Conservation (phyloP, 2,329 filamentous ascomycete genomes). For the Monosporascus sp. region DNA sequence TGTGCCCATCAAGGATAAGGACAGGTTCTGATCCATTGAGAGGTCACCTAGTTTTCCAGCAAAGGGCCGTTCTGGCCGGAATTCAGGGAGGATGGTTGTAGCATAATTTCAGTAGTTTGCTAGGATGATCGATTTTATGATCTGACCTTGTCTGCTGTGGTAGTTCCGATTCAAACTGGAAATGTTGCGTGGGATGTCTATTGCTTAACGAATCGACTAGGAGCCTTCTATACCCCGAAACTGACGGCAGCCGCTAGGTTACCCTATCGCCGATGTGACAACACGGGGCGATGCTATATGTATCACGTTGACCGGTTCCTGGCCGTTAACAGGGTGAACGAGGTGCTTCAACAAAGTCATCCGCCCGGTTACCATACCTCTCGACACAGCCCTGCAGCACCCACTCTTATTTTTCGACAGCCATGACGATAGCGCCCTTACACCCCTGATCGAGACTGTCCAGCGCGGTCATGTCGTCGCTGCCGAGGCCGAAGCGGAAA, state of each 20-base stretch:
- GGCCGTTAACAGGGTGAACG: neutral
- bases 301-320: no score
- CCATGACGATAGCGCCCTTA: constrained; percentile 31
- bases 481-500: constrained; percentile 52
- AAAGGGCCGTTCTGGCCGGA: neutral
- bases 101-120: no score
- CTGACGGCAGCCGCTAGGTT: no score
- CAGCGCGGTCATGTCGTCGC: constrained; percentile 51
- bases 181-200: no score
- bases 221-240: no score
- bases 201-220: no score
- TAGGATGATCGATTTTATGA: no score
- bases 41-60: neutral
- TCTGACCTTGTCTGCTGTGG: no score
- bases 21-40: constrained; percentile 29
- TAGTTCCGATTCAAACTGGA: no score
- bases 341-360: neutral
- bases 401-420: constrained; percentile 14
- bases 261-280: no score
- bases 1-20: constrained; percentile 66
- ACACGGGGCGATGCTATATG: no score
- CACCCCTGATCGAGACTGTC: constrained; percentile 45
- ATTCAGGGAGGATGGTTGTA: no score
- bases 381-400: neutral
- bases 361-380: neutral